Base-by-base conservation (phyloP, 2,329 filamentous ascomycete genomes). In the Colletotrichum godetiae region DNA sequence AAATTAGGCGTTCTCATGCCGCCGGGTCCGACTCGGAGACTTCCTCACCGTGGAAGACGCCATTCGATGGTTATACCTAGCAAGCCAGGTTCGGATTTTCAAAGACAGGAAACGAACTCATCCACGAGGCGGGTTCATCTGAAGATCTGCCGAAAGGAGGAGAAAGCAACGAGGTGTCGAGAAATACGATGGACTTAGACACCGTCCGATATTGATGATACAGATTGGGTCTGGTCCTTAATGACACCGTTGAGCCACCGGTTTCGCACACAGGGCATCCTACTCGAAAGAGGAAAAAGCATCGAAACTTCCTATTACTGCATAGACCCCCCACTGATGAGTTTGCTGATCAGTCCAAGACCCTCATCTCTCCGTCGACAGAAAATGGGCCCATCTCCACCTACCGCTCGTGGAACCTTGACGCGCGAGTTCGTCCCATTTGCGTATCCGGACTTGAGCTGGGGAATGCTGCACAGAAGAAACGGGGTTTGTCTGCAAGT, bases 161-260 rank as follows among this genome's bases (percentile, higher is more conserved):
- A 73, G 70, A 73, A 70, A 70, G 67, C 70, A 73, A 55, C 70
- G 70, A 73, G 67, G 8, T n/a, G n/a, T 65, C 10, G 27, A 61
- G 56, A 46, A 27, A 49, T 15, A 35, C 5, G 12, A 37, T 31
- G 63, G 29, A 49, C 67, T 70, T 73, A 46, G 59, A 70, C 70
- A 49, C 56, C 60, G 29, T 73, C 70, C 35, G 70, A 73, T 73
- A 70, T 65, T 22, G 53, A 55, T 69, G 66, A 60, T 46, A 73
- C 66, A 65, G 13, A 42, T 56, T 52, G 55, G 53, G 69, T 69
- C 69, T 73, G 60, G 60, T 65, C 60, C 56, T 56, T 37, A 22
- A 37, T 19, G 33, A 65, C 46, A 52, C n/a, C 35, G 33, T 56
- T 56, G 56, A 66, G 56, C n/a, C 22, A 27, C 35, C 33, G 59